phyloP scores from a whole-genome alignment of 257 asterid species.

The Lavandula angustifolia region DNA sequence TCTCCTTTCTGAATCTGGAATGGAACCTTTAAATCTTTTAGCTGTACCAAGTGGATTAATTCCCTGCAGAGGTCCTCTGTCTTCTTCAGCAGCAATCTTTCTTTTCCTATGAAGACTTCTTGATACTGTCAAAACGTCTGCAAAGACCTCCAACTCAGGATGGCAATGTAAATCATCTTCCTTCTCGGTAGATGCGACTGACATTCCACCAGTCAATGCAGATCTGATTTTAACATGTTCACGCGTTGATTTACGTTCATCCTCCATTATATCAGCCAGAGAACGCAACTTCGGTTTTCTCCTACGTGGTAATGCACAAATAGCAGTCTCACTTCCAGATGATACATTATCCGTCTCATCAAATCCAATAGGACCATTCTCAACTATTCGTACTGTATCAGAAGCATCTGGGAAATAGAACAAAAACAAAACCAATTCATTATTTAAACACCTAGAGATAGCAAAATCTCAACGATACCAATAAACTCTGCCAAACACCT shows the following conservation, averaged over 20 bases:
- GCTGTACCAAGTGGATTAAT: constrained; percentile 14
- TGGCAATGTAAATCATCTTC: constrained; percentile 33
- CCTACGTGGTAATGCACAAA: constrained; percentile 35
- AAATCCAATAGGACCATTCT: constrained; percentile 31
- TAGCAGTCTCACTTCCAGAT: constrained; percentile 43
- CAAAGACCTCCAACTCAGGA: constrained; percentile 24
- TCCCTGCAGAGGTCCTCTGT: constrained; percentile 26
- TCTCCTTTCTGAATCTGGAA: constrained; percentile 35
- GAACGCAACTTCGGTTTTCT: constrained; percentile 62
- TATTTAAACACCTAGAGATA: neutral
- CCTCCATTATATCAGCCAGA: constrained; percentile 61
- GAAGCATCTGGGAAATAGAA: constrained; percentile 29
- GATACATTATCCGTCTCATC: constrained; percentile 44
- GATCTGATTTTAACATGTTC: constrained; percentile 28
- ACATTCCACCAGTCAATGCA: constrained; percentile 29
- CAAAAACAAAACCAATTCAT: neutral
- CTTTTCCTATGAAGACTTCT: constrained; percentile 50
- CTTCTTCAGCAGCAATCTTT: constrained; percentile 43
- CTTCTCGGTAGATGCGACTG: constrained; percentile 34
- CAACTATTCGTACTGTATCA: constrained; percentile 13
- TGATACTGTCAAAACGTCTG: constrained; percentile 23
- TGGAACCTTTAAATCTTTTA: constrained; percentile 36
- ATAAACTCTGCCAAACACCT: constrained; percentile 29
- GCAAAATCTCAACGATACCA: constrained; percentile 5
- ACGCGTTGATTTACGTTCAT: constrained; percentile 31